phyloP scores from a whole-genome alignment of 2,329 filamentous ascomycete genomes.

The Arthrobotrys pseudoclavata region DNA sequence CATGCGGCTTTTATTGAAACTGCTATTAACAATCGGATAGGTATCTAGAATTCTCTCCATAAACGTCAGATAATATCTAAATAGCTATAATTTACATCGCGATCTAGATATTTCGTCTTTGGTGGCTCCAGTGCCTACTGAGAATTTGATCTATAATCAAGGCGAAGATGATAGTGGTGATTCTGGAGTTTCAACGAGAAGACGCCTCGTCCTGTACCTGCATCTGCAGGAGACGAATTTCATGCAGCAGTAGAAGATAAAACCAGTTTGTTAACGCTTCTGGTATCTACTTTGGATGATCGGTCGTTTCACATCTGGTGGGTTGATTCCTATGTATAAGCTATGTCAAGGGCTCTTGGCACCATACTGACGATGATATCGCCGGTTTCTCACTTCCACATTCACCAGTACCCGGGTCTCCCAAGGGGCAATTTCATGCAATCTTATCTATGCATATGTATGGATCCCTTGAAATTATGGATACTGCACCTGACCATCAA shows the following conservation, averaged over 20 bases:
- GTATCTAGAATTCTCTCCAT: too few species aligned
- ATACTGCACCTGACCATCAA: slow-evolving; percentile 35
- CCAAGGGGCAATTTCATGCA: slow-evolving; percentile 41
- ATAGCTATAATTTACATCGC: too few species aligned
- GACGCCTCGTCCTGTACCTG: slow-evolving; percentile 36
- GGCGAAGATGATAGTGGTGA: background rate
- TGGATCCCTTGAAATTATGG: slow-evolving; percentile 44
- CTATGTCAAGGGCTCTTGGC: background rate
- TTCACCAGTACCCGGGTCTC: slow-evolving; percentile 14
- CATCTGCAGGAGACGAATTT: slow-evolving; percentile 54
- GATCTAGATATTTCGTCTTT: too few species aligned
- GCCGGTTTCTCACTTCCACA: slow-evolving; percentile 2
- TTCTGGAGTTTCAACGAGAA: background rate
- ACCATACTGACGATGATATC: slow-evolving; percentile 1
- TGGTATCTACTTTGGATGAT: slow-evolving; percentile 42
- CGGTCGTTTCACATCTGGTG: slow-evolving; percentile 39
- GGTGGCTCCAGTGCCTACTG: too few species aligned
- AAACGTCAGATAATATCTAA: too few species aligned
- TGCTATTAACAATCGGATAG: too few species aligned
- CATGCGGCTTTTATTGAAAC: background rate
- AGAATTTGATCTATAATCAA: background rate
- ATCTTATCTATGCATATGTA: slow-evolving; percentile 50
- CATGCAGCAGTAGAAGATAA: slow-evolving; percentile 42
- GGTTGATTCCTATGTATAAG: slow-evolving; percentile 32
- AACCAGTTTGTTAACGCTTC: slow-evolving; percentile 30